A percentile compares a stretch with the other conserved stretches of the same genome.
Evolutionary conservation across 2,329 filamentous ascomycete species (phyloP).

Genomic region (Exophiala alcalophila): DNA sequence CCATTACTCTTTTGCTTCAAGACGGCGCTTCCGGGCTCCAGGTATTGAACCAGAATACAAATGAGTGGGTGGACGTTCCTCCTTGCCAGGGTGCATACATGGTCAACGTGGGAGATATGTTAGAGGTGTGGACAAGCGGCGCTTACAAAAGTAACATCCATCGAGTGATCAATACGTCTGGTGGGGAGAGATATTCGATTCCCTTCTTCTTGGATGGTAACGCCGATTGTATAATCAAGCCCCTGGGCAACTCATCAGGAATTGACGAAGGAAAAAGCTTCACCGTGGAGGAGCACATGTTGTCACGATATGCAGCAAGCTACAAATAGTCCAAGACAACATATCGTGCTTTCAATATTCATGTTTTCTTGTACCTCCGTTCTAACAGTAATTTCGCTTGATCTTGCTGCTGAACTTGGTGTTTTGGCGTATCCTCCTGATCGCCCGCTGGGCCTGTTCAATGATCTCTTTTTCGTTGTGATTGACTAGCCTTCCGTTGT

Average conservation of each 20-base stretch:
- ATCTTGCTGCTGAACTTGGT: background rate
- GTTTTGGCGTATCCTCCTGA: conserved; percentile 11
- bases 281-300: conserved; percentile 27
- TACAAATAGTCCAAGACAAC: conserved; percentile 19
- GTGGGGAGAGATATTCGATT: conserved; percentile 54
- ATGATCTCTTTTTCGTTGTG: conserved; percentile 44
- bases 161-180: conserved; percentile 54
- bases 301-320: conserved; percentile 20
- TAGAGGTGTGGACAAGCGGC: conserved; percentile 46
- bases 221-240: conserved; percentile 39
- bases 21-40: conserved; percentile 52
- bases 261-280: conserved; percentile 10
- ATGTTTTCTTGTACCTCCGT: background rate
- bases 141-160: conserved; percentile 55
- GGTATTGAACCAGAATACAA: conserved; percentile 47
- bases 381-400: conserved; percentile 10
- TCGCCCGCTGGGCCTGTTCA: conserved; percentile 36
- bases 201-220: conserved; percentile 58
- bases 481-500: conserved; percentile 36
- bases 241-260: conserved; percentile 18
- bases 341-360: no score
- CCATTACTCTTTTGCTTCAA: conserved; percentile 56
- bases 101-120: conserved; percentile 38
- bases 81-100: conserved; percentile 50
- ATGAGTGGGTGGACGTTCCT: conserved; percentile 46